phyloP scores from a whole-genome alignment of 768 basidiomycete genomes.

The Royoungia palumana region DNA sequence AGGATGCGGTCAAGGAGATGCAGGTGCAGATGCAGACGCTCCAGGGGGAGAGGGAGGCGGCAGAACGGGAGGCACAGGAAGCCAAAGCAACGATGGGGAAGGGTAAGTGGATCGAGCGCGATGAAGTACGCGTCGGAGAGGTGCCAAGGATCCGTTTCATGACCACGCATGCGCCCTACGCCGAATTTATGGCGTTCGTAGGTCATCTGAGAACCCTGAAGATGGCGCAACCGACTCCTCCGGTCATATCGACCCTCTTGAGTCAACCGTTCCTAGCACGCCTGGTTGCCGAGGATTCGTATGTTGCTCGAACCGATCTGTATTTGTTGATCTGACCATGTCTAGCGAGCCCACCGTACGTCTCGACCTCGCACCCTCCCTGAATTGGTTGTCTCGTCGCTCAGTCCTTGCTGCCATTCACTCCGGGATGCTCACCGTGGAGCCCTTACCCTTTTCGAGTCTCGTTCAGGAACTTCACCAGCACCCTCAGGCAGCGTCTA shows the following conservation, averaged over 20 bases:
- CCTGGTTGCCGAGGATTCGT: conserved; percentile 81
- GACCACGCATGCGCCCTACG: conserved; percentile 70
- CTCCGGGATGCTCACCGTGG: conserved; percentile 81
- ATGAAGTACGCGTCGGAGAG: conserved; percentile 24
- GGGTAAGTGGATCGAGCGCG: conserved; percentile 61
- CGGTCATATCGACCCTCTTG: conserved; percentile 71
- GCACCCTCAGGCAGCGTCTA: conserved; percentile 43
- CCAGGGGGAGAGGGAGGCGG: conserved; percentile 60
- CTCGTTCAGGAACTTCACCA: conserved; percentile 54
- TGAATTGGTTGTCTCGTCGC: conserved; percentile 91
- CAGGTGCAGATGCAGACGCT: conserved; percentile 81
- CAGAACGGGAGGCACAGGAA: conserved; percentile 50
- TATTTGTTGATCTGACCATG: conserved; percentile 8
- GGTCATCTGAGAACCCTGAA: conserved; percentile 72
- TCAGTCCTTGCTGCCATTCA: conserved; percentile 83
- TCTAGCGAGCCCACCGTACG: conserved; percentile 82
- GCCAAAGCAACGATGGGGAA: conserved; percentile 57
- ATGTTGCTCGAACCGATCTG: conserved; percentile 34
- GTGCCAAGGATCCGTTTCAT: conserved; percentile 45
- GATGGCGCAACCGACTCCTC: conserved; percentile 52
- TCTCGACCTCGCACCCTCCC: conserved; percentile 87
- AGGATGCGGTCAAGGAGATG: conserved; percentile 81
- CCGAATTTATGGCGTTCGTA: conserved; percentile 77
- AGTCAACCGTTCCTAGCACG: conserved; percentile 76
- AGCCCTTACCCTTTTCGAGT: conserved; percentile 67